phyloP scores from a whole-genome alignment of 805 yeast genomes.

The Lachancea meyersii region DNA sequence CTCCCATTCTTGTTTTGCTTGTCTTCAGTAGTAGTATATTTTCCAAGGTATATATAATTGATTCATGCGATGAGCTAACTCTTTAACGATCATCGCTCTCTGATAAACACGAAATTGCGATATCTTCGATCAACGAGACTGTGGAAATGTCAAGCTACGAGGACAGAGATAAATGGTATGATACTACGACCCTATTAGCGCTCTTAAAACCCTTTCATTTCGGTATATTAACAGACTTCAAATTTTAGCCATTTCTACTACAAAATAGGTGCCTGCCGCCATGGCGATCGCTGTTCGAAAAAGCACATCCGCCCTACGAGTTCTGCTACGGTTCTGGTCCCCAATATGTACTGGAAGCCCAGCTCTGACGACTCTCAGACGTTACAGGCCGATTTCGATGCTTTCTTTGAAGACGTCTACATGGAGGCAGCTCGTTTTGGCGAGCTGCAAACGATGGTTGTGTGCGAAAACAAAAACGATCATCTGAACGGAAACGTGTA shows the following conservation, averaged over 20 bases:
- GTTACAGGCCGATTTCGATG: constrained; percentile 42
- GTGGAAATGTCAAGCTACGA: constrained; percentile 10
- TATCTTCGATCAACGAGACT: background rate
- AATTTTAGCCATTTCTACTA: constrained; percentile 59
- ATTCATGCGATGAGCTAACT: constrained; percentile 4
- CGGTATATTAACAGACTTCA: constrained; percentile 12
- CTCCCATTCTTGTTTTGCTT: constrained; percentile 5
- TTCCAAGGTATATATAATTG: background rate
- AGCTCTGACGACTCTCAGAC: constrained; percentile 35
- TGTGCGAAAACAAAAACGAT: constrained; percentile 77
- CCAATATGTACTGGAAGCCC: constrained; percentile 18
- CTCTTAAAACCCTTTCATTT: background rate
- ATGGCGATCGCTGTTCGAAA: constrained; percentile 81
- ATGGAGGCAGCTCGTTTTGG: constrained; percentile 49
- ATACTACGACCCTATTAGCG: background rate
- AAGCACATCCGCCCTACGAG: constrained; percentile 59
- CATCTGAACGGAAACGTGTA: constrained; percentile 86
- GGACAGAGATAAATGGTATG: constrained; percentile 19
- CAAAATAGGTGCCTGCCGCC: constrained; percentile 89
- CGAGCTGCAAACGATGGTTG: constrained; percentile 53
- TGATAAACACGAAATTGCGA: too few species aligned
- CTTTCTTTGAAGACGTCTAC: constrained; percentile 67
- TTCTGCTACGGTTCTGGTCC: constrained; percentile 58
- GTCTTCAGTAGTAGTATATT: background rate
- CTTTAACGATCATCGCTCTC: too few species aligned